Base-by-base conservation (phyloP, 2,329 filamentous ascomycete species). In the Leptographium radiaticola region DNA sequence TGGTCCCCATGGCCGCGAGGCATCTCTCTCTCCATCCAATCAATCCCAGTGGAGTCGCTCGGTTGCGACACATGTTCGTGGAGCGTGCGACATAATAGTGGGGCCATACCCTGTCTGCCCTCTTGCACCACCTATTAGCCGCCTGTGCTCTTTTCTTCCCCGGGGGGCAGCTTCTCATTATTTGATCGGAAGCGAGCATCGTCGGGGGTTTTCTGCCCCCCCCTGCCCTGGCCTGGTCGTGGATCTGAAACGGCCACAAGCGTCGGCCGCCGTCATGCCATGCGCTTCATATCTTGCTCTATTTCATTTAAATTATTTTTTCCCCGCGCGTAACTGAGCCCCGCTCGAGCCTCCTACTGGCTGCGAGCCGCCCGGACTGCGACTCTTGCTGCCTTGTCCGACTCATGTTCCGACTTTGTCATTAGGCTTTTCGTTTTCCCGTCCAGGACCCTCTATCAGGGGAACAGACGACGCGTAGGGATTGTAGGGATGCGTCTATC, bases 211-310 rank as follows among this genome's bases (percentile, higher is more conserved):
- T 25, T 25, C 25, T 25, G 25, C 25, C 25, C 25, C 25, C 25
- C 25, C 25, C 25, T 25, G 25, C 25, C 25, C 25, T 25, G 25
- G 48, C 40, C 25, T 25, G 25, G 48, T 33, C 34, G 33, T 47
- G 45, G 40, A 54, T 54, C 48, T 54, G 53, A 54, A 54, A 54
- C 53, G 47, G n/a, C 15, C n/a, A 16, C 33, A 15, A 12, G 11
- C 13, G 13, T 13, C 18, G 20, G 12, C 36, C 34, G 34, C 47
- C 47, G 47, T 34, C 16, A 39, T n/a, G 34, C 16, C 25, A 25
- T 25, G 25, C 25, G 25, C 25, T 25, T 25, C 25, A 5, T 25
- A 25, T 5, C 25, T 25, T 25, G 25, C 25, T 25, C 25, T 25
- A 25, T 25, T 25, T 25, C 5, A 25, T 25, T 25, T n/a, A n/a